A percentile compares a stretch with the other conserved stretches of the same genome.
Conservation (phyloP, 2,329 filamentous ascomycete genomes). For the Iodosphaeria phyllophila region DNA sequence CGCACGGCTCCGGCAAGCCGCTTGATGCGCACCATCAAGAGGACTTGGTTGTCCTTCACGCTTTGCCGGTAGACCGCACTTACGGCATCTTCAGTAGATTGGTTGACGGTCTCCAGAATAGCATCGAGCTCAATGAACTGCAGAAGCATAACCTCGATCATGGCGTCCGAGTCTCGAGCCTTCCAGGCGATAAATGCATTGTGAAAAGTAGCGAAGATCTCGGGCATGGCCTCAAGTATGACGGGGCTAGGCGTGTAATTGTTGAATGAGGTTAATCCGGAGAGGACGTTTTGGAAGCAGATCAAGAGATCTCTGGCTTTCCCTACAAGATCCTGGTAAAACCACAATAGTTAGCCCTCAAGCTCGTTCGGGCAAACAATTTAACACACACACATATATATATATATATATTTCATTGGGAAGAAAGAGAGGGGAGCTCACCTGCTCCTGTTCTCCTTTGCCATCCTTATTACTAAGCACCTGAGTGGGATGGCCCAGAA, state of each 20-base stretch:
- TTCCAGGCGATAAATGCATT: constrained; percentile 75
- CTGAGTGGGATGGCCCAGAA: constrained; percentile 59
- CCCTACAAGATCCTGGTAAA: constrained; percentile 52
- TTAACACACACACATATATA: too few relatives aligned
- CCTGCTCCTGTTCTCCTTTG: constrained; percentile 36
- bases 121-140: constrained; percentile 72
- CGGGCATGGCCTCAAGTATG: constrained; percentile 41
- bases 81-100: constrained; percentile 54
- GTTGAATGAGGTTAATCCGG: constrained; percentile 45
- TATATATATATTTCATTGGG: too few relatives aligned
- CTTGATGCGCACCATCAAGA: constrained; percentile 64
- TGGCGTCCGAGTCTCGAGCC: constrained; percentile 55
- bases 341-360: too few relatives aligned
- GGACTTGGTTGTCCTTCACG: constrained; percentile 64
- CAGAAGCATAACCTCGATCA: constrained; percentile 72
- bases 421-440: too few relatives aligned
- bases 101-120: constrained; percentile 69
- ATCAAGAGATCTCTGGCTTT: constrained; percentile 64
- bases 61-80: constrained; percentile 62
- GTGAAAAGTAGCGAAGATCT: constrained; percentile 55
- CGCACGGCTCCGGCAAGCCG: constrained; percentile 53
- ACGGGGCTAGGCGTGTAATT: constrained; percentile 46
- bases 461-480: constrained; percentile 61
- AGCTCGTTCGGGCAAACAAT: too few relatives aligned
- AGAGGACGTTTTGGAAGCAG: constrained; percentile 57